These are phyloP conservation scores for Pelargonium nanum DNA, from an alignment of 345 rosid species.

Conservation along the genomic window DNA sequence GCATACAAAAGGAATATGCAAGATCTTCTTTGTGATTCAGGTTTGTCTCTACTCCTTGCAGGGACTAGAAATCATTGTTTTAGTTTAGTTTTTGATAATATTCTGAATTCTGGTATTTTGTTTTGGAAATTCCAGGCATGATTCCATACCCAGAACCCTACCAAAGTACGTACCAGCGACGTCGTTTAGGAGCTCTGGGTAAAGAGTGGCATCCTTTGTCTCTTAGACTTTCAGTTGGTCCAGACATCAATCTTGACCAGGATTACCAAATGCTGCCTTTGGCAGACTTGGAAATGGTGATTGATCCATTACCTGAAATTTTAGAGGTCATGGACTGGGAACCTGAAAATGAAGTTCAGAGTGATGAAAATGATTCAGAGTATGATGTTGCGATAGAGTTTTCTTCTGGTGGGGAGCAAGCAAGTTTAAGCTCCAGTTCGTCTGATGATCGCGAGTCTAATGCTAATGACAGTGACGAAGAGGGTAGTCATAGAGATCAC, in stretches of 20 bases:
- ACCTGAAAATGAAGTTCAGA: conserved; percentile 62
- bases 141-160: conserved; percentile 92
- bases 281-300: conserved; percentile 66
- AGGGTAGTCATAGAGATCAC: conserved; percentile 44
- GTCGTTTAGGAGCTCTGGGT: conserved; percentile 84
- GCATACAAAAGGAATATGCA: conserved; percentile 90
- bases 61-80: not conserved
- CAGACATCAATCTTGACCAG: conserved; percentile 74
- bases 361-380: conserved; percentile 93
- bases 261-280: conserved; percentile 77
- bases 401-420: conserved; percentile 65
- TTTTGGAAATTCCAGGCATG: conserved; percentile 52
- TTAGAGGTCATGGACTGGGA: conserved; percentile 87
- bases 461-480: conserved; percentile 51
- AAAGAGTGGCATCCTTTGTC: conserved; percentile 83
- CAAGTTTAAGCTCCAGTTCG: conserved; percentile 44
- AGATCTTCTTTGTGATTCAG: conserved; percentile 97
- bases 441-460: conserved; percentile 58
- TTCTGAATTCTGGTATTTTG: conserved; percentile 9
- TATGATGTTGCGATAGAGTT: conserved; percentile 76
- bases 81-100: conserved; percentile 8
- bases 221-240: conserved; percentile 68
- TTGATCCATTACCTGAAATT: conserved; percentile 79
- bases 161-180: conserved; percentile 90
- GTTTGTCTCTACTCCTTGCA: conserved; percentile 25